phyloP scores from a whole-genome alignment of 2,329 filamentous ascomycete genomes.

The Volutella citrinella region DNA sequence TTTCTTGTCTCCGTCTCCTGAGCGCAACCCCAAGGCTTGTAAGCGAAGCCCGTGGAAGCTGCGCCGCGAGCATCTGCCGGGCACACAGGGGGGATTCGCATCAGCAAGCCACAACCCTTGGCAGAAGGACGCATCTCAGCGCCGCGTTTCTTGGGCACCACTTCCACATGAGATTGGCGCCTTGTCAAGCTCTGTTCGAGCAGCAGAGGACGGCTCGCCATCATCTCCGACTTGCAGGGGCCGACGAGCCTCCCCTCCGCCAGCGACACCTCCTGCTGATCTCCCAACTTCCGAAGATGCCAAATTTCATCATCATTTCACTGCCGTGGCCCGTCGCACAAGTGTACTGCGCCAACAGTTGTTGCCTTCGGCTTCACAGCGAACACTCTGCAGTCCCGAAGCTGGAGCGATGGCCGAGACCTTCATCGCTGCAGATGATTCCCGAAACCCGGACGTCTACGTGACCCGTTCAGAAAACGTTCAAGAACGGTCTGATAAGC shows the following conservation, averaged over 20 bases:
- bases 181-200: slow-evolving; percentile 3
- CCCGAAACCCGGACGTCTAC: slow-evolving; percentile 7
- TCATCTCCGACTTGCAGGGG: slow-evolving; percentile 1
- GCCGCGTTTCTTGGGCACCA: slow-evolving; percentile 37
- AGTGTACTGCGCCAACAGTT: slow-evolving; percentile 30
- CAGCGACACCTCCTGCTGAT: slow-evolving; percentile 31
- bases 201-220: slow-evolving; percentile 6
- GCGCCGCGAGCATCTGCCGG: too few relatives aligned
- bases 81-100: slow-evolving; percentile 33
- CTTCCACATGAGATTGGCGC: slow-evolving; percentile 25
- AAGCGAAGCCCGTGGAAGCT: slow-evolving; percentile 15
- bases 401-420: slow-evolving; percentile 23
- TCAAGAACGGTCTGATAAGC: slow-evolving; percentile 8
- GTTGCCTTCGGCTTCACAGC: slow-evolving; percentile 41
- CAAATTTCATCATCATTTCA: slow-evolving; percentile 48
- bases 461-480: neutral
- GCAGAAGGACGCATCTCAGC: slow-evolving; percentile 21
- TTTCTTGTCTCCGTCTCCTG: slow-evolving; percentile 50
- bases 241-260: slow-evolving; percentile 43
- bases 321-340: slow-evolving; percentile 37
- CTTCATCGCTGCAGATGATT: slow-evolving; percentile 22
- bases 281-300: slow-evolving; percentile 33
- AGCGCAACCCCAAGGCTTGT: slow-evolving; percentile 22
- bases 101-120: slow-evolving; percentile 35
- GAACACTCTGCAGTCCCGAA: slow-evolving; percentile 20